These are phyloP conservation scores for Tetraselmis chui DNA, from an alignment of 139 green algal species.

Conservation along the genomic window DNA sequence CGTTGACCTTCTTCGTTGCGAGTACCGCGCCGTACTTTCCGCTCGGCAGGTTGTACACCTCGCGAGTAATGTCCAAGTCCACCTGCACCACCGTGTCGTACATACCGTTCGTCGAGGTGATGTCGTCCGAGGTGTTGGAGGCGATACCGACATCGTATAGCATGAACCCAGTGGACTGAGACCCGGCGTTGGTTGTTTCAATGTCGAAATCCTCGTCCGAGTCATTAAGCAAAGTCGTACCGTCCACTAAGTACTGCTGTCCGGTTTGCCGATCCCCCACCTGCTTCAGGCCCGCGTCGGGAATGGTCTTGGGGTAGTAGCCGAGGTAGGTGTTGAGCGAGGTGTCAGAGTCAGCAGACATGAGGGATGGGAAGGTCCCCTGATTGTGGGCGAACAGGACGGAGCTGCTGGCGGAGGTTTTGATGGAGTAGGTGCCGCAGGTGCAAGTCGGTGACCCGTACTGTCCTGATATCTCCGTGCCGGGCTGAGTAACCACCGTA, in stretches of 20 bases:
- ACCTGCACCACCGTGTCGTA: not conserved
- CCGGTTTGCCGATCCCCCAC: not conserved
- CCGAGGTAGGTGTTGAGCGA: not conserved
- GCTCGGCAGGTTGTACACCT: not conserved
- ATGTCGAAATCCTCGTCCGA: not conserved
- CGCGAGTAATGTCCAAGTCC: not conserved
- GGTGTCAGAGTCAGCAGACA: not conserved
- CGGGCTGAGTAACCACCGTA: not conserved
- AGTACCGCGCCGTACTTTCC: not conserved
- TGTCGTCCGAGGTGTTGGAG: not conserved
- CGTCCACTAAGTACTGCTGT: not conserved
- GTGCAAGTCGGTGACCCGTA: not conserved
- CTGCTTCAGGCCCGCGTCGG: not conserved
- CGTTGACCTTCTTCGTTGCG: not conserved
- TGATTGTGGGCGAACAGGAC: not conserved
- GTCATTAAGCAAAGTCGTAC: not conserved
- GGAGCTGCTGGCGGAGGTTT: not conserved
- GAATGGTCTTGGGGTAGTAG: not conserved
- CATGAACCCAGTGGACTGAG: not conserved
- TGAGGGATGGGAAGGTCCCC: not conserved
- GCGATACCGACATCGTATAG: not conserved
- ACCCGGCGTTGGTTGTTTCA: not conserved
- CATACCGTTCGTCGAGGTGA: not conserved
- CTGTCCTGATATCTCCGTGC: not conserved
- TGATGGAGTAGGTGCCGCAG: not conserved